These are phyloP conservation scores for Lodderomyces theae DNA, from an alignment of 1,139 yeast species.

Conservation along the genomic window DNA sequence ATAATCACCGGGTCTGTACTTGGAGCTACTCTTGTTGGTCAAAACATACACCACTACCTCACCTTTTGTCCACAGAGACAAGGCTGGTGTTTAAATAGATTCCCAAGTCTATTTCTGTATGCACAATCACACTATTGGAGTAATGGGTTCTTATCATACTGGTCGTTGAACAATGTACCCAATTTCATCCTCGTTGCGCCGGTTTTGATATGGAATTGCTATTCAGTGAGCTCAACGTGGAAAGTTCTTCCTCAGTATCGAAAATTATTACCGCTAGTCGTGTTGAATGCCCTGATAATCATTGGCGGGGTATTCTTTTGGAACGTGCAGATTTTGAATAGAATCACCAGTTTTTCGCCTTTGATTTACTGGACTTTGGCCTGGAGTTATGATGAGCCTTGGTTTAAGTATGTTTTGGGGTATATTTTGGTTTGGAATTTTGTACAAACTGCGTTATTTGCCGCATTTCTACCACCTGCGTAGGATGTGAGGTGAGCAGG, in stretches of 20 bases:
- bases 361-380: constrained; percentile 68
- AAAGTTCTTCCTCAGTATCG: constrained; percentile 34
- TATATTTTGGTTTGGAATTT: constrained; percentile 56
- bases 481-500: constrained; percentile 24
- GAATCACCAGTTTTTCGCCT: constrained; percentile 78
- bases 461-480: constrained; percentile 75
- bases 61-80: constrained; percentile 69
- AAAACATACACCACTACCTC: constrained; percentile 53
- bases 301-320: constrained; percentile 58
- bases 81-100: constrained; percentile 64
- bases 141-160: constrained; percentile 74
- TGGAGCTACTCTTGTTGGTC: constrained; percentile 41
- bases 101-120: constrained; percentile 68
- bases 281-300: constrained; percentile 42
- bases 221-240: constrained; percentile 29
- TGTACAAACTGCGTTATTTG: constrained; percentile 59
- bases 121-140: constrained; percentile 86
- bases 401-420: constrained; percentile 23
- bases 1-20: constrained; percentile 57
- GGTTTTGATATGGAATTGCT: constrained; percentile 42
- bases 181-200: constrained; percentile 82
- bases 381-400: constrained; percentile 6
- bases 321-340: constrained; percentile 83
- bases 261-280: constrained; percentile 29
- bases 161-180: constrained; percentile 79